Base-by-base conservation (phyloP, 2,329 filamentous ascomycete genomes). In the Juglanconis juglandina region DNA sequence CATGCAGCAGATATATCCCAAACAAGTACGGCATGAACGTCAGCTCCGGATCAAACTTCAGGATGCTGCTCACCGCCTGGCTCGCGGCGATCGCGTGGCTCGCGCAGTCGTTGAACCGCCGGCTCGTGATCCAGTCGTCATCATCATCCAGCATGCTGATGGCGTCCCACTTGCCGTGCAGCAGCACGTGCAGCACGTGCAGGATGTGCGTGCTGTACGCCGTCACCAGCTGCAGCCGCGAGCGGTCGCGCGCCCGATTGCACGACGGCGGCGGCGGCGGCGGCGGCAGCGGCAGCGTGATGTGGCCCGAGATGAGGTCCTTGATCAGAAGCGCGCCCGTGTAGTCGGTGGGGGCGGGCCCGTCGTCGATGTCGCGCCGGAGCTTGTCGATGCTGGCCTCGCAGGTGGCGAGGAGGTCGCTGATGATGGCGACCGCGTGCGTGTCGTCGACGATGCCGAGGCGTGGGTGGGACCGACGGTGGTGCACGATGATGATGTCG, bases 21-120 rank as follows among this genome's bases (percentile, higher is more conserved):
- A 81, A 81, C 3, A 82, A 70, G 64, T 81, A 82, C 1, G 80
- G 78, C 77, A 81, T 81, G 55, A 81, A 82, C 0, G 75, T 77
- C 37, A 82, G 70, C 62, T 81, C 79, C 3, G 77, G 77, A 63
- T 82, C 80, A n/a, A 76, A 70, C 2, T 72, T 69, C 6, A 82
- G 69, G 55, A 82, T 81, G 8, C 75, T 70, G 13, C 74, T 76
- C 14, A 81, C 73, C 2, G 76, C 76, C 48, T 79, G 73, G 2
- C 77, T 77, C 0, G 79, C 79, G 1, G 75, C 73, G 54, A 82
- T 76, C 32, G 79, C 76, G 62, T 81, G 78, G 1, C 75, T 73
- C 4, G 78, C 78, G 59, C 77, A 79, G 61, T 76, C 73, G 34
- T 74, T 71, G 66, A 81, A 81, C 3, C 73, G 71, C 11, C 73